Conservation (phyloP, 257 asterid genomes). For the Solanum tarapatanum region DNA sequence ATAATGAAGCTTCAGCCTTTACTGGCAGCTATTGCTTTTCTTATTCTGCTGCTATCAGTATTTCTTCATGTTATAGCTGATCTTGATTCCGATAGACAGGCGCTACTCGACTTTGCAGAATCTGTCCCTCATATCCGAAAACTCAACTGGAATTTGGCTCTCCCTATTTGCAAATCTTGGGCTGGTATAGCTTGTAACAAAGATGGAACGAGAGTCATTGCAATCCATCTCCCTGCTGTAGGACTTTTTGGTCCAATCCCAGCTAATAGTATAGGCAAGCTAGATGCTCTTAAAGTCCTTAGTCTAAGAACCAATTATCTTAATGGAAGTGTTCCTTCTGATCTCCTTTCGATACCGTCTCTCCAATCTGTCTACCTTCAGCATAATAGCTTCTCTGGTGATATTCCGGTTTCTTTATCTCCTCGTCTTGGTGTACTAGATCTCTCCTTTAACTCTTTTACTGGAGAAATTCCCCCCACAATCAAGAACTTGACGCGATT, state of each 20-base stretch:
- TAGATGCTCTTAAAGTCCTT: constrained; percentile 52
- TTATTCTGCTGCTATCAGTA: constrained; percentile 19
- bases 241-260: constrained; percentile 79
- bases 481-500: constrained; percentile 31
- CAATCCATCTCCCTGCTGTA: constrained; percentile 64
- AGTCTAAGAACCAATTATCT: constrained; percentile 69
- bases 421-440: constrained; percentile 44
- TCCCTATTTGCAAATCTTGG: constrained; percentile 62
- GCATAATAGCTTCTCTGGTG: constrained; percentile 70
- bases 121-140: constrained; percentile 57
- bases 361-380: constrained; percentile 62
- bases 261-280: constrained; percentile 38
- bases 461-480: constrained; percentile 47
- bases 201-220: constrained; percentile 46
- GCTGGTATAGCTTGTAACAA: constrained; percentile 55
- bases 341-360: constrained; percentile 49
- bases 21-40: constrained; percentile 13
- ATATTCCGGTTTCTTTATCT: constrained; percentile 36
- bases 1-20: constrained; percentile 30
- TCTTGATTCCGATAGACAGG: constrained; percentile 50
- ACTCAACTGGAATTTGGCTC: constrained; percentile 51
- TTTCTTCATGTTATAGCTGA: constrained; percentile 21
- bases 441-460: constrained; percentile 58
- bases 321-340: constrained; percentile 55
- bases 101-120: constrained; percentile 52